phyloP scores from a whole-genome alignment of 805 yeast species.

The Nakazawaea wickerhamii region DNA sequence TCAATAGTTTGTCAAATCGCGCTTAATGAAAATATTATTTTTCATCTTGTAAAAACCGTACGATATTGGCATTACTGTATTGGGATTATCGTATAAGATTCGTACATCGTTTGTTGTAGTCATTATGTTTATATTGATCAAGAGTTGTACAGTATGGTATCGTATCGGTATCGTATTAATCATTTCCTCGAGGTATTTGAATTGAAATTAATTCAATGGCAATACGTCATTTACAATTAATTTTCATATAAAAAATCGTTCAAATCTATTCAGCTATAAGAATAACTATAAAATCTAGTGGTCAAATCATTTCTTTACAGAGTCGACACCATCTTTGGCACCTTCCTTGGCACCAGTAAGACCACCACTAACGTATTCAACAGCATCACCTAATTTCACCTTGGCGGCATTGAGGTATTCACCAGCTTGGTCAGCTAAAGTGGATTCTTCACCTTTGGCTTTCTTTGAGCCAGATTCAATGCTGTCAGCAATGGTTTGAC shows the following conservation, averaged over 20 bases:
- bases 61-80: neutral
- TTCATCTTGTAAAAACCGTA: constrained; percentile 8
- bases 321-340: constrained; percentile 26
- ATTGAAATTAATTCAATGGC: too few relatives aligned
- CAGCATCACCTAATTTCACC: constrained; percentile 48
- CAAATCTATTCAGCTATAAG: neutral
- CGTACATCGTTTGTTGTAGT: neutral
- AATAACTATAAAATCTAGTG: neutral
- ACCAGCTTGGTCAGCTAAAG: constrained; percentile 36
- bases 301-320: constrained; percentile 3
- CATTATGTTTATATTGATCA: too few relatives aligned
- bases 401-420: constrained; percentile 37
- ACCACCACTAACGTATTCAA: constrained; percentile 48
- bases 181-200: neutral
- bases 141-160: neutral
- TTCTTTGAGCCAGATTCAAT: constrained; percentile 51
- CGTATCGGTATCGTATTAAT: too few relatives aligned
- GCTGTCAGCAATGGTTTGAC: constrained; percentile 65
- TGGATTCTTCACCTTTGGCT: constrained; percentile 27
- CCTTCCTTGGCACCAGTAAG: constrained; percentile 56
- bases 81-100: neutral
- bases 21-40: neutral
- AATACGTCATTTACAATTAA: too few relatives aligned
- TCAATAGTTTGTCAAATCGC: neutral
- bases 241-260: neutral